These are phyloP conservation scores for Omphalea diandra DNA, from an alignment of 441 rosid species.

Conservation along the genomic window DNA sequence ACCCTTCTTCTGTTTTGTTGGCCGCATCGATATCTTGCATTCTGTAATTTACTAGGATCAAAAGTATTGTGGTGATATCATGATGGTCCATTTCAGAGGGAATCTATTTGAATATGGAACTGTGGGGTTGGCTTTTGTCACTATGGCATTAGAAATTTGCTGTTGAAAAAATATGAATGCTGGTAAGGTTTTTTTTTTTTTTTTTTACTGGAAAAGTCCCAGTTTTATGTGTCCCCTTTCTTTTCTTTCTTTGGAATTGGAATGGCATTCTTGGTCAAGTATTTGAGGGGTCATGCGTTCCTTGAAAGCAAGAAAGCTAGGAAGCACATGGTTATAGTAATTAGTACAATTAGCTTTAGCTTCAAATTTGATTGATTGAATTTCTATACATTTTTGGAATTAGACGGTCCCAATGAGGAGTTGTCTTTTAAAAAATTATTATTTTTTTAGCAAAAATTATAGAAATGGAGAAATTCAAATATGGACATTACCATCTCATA, in stretches of 20 bases:
- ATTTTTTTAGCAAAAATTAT: no score
- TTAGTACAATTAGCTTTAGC: no score
- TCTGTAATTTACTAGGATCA: background rate
- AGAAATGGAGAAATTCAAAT: no score
- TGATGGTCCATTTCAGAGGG: constrained; percentile 26
- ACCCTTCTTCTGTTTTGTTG: no score
- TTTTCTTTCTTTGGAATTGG: background rate
- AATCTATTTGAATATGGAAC: constrained; percentile 34
- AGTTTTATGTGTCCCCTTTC: background rate
- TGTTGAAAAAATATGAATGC: background rate
- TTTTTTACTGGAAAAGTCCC: constrained; percentile 21
- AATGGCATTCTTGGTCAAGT: background rate
- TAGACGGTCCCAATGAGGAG: no score
- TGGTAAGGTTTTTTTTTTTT: background rate
- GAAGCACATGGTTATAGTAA: no score
- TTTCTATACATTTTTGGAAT: no score
- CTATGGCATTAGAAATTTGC: constrained; percentile 24
- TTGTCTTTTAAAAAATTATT: no score
- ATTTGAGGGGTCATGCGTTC: background rate
- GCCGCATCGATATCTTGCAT: background rate
- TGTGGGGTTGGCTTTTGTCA: constrained; percentile 14
- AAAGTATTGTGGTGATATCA: background rate
- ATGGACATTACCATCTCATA: no score
- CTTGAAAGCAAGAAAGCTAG: no score
- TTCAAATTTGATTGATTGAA: no score